A percentile compares a stretch with the other conserved stretches of the same genome.
These are phyloP conservation scores for Toxoplasma gondii DNA, from an alignment of 169 alveolate genomes.

Conservation along the genomic window DNA sequence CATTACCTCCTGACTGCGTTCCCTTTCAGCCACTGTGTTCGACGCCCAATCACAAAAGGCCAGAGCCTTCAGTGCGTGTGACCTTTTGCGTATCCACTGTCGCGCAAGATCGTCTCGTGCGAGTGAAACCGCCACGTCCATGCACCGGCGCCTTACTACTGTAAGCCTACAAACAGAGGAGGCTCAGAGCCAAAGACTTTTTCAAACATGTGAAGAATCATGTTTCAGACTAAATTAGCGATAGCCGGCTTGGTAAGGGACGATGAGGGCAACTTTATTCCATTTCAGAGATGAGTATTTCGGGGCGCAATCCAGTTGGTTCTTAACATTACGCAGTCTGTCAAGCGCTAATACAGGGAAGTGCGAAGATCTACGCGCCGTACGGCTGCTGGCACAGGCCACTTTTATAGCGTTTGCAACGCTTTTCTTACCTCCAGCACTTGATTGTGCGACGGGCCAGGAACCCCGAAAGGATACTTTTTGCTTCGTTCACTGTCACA, in stretches of 20 bases:
- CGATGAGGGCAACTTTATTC: neutral
- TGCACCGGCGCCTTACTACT: conserved; percentile 5
- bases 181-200: no score
- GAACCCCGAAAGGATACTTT: neutral
- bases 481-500: neutral
- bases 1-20: neutral
- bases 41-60: neutral
- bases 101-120: neutral
- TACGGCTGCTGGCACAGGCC: no score
- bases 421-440: neutral
- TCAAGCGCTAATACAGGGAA: no score
- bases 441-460: neutral
- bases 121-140: neutral
- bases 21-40: neutral
- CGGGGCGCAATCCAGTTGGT: neutral
- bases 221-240: no score
- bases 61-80: neutral
- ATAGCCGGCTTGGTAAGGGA: neutral
- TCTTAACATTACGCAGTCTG: neutral
- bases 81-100: neutral
- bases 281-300: neutral
- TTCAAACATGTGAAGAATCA: no score
- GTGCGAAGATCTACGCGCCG: no score
- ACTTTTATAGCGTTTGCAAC: no score
- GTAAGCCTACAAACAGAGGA: neutral